Conservation (phyloP, 305 asterid species). For the Withania somnifera region DNA sequence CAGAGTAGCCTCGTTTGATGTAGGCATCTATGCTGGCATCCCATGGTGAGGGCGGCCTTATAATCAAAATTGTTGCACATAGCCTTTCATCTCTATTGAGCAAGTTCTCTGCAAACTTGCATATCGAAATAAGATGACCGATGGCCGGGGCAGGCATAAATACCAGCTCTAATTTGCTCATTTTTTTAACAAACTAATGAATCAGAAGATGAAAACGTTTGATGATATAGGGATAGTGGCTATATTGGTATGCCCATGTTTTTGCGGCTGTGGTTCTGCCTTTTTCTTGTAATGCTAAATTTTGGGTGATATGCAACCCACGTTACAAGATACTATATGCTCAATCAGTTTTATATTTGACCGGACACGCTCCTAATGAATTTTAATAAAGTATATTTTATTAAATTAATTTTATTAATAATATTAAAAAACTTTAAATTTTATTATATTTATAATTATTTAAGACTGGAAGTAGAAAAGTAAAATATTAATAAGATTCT, state of each 20-base stretch:
- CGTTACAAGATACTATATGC: too few relatives aligned
- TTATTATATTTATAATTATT: too few relatives aligned
- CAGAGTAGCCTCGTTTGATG: not conserved
- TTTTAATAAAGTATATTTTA: too few relatives aligned
- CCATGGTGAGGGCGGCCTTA: constrained; percentile 7
- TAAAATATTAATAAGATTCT: too few relatives aligned
- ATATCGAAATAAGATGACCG: constrained; percentile 31
- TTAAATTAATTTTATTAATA: too few relatives aligned
- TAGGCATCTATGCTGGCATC: not conserved
- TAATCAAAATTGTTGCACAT: constrained; percentile 27
- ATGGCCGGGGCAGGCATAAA: constrained; percentile 38
- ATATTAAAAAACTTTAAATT: too few relatives aligned
- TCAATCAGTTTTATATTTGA: too few relatives aligned
- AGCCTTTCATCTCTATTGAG: constrained; percentile 7
- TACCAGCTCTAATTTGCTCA: constrained; percentile 17
- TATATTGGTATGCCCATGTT: not conserved
- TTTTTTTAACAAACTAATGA: not conserved
- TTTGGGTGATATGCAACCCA: too few relatives aligned
- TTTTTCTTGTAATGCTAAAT: too few relatives aligned
- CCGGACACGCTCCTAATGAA: too few relatives aligned
- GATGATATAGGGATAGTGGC: not conserved
- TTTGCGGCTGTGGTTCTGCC: too few relatives aligned
- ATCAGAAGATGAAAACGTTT: not conserved
- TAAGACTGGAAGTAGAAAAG: too few relatives aligned
- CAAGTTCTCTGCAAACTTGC: constrained; percentile 28